These are phyloP conservation scores for Coffea eugenioides DNA, from an alignment of 257 asterid genomes.

Conservation along the genomic window DNA sequence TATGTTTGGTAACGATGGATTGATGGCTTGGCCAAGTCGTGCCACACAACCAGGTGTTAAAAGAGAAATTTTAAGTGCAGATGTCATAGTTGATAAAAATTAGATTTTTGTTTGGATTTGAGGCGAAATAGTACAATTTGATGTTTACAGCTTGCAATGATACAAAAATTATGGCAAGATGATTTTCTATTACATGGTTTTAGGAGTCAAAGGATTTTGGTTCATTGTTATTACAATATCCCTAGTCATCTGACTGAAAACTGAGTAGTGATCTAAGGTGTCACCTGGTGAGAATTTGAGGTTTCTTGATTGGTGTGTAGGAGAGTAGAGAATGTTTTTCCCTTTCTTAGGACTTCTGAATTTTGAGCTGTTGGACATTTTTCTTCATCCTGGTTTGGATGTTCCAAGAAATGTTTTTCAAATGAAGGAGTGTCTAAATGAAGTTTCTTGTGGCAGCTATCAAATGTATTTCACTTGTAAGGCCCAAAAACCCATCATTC, in stretches of 20 bases:
- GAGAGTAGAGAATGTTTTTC: not conserved
- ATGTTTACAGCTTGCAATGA: not conserved
- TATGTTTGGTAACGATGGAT: not conserved
- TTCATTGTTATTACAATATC: not conserved
- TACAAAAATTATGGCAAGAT: not conserved
- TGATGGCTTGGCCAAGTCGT: not conserved
- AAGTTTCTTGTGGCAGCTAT: not conserved
- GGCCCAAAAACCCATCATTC: not conserved
- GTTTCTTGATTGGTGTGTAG: not conserved
- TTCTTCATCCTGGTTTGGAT: not conserved
- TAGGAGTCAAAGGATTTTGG: not conserved
- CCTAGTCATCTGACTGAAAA: not conserved
- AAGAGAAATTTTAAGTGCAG: not conserved
- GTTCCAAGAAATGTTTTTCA: not conserved
- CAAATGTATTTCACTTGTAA: not conserved
- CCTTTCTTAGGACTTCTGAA: not conserved
- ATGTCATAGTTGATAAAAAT: not conserved
- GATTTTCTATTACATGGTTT: not conserved
- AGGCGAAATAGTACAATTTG: not conserved
- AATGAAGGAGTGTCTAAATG: not conserved
- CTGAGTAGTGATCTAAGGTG: not conserved
- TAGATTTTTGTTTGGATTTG: not conserved
- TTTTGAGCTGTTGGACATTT: not conserved
- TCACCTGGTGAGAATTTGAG: not conserved
- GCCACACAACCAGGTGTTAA: not conserved